A percentile compares a stretch with the other conserved stretches of the same genome.
Conservation (phyloP, 2,329 filamentous ascomycete species). For the Phoma sp. region DNA sequence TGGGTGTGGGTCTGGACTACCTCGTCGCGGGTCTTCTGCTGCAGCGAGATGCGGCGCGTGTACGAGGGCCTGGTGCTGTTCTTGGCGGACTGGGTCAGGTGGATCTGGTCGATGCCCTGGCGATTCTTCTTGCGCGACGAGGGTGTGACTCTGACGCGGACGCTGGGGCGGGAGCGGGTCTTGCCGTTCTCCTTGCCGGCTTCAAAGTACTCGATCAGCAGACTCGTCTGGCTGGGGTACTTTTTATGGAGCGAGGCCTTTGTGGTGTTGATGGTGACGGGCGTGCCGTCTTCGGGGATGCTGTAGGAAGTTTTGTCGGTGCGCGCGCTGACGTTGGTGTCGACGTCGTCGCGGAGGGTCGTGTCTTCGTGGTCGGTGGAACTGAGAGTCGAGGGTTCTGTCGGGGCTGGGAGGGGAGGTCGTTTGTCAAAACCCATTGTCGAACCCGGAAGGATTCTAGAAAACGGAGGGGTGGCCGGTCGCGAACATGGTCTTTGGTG, state of each 20-base stretch:
- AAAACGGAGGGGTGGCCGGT: slow-evolving; percentile 28
- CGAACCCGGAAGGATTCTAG: slow-evolving; percentile 40
- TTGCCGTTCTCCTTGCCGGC: slow-evolving; percentile 70
- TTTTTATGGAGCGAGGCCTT: slow-evolving; percentile 62
- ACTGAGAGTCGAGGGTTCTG: slow-evolving; percentile 70
- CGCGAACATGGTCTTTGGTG: slow-evolving; percentile 38
- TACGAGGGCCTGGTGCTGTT: slow-evolving; percentile 71
- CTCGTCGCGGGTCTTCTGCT: slow-evolving; percentile 52
- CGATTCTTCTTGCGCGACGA: slow-evolving; percentile 60
- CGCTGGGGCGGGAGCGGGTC: slow-evolving; percentile 77
- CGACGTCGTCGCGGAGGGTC: slow-evolving; percentile 59
- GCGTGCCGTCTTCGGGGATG: slow-evolving; percentile 84
- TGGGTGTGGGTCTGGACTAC: slow-evolving; percentile 43
- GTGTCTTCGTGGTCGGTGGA: slow-evolving; percentile 63
- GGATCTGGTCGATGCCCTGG: slow-evolving; percentile 74
- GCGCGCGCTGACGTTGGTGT: slow-evolving; percentile 71
- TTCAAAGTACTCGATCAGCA: slow-evolving; percentile 96
- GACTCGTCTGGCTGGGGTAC: slow-evolving; percentile 79
- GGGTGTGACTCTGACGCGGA: slow-evolving; percentile 80
- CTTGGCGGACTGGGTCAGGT: slow-evolving; percentile 82
- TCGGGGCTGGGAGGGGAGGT: slow-evolving; percentile 78
- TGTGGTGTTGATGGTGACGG: slow-evolving; percentile 87
- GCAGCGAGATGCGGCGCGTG: slow-evolving; percentile 70
- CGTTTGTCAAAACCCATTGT: slow-evolving; percentile 55
- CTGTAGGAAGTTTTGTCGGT: slow-evolving; percentile 77